Evolutionary conservation across 345 rosid genomes (phyloP).

Genomic region (Aquilaria sinensis): DNA sequence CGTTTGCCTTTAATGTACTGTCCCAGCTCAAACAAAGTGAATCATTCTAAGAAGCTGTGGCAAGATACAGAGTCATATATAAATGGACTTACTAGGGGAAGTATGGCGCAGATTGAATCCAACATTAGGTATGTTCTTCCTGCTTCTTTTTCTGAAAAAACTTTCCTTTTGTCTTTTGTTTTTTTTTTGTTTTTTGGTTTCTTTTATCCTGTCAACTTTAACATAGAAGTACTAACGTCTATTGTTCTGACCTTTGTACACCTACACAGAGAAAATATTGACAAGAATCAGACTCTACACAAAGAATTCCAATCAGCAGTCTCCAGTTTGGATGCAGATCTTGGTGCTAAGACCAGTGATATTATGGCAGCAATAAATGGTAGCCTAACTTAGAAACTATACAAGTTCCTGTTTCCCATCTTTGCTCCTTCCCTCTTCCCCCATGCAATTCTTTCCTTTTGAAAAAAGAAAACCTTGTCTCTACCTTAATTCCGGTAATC

Average conservation of each 20-base stretch:
- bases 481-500: background rate
- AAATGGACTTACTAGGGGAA: slow-evolving; percentile 22
- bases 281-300: slow-evolving; percentile 27
- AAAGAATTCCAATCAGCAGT: slow-evolving; percentile 40
- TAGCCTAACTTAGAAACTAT: slow-evolving; percentile 15
- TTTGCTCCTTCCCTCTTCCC: background rate
- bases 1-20: slow-evolving; percentile 14
- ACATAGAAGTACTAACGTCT: no score
- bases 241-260: background rate
- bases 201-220: background rate
- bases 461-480: slow-evolving; percentile 1
- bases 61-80: slow-evolving; percentile 36
- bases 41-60: slow-evolving; percentile 47
- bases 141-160: background rate
- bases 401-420: background rate
- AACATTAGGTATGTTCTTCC: slow-evolving; percentile 25
- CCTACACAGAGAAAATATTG: slow-evolving; percentile 40
- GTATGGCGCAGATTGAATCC: slow-evolving; percentile 29
- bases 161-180: background rate
- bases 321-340: slow-evolving; percentile 37
- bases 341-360: slow-evolving; percentile 34
- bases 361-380: slow-evolving; percentile 46
- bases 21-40: slow-evolving; percentile 44
- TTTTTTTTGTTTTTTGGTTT: no score
- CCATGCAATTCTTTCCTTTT: background rate